Percentiles rank a stretch among this genome's conserved stretches.
Evolutionary conservation across 2,329 filamentous ascomycete species (phyloP).

Genomic region (Trichoderma lentiforme): DNA sequence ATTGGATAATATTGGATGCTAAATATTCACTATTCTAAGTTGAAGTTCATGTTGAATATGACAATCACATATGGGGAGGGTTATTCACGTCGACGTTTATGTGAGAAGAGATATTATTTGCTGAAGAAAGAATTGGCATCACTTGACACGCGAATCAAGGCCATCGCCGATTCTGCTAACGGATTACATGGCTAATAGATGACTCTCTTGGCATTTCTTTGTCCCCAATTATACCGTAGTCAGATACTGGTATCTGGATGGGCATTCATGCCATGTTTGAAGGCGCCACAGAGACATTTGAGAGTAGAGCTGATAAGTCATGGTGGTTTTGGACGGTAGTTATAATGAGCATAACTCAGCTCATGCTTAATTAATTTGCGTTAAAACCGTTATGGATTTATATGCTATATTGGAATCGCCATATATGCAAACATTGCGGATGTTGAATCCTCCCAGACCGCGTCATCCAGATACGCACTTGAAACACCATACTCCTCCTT

Average conservation of each 20-base stretch:
- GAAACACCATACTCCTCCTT: neutral
- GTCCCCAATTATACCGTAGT: too few species aligned
- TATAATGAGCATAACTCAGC: neutral
- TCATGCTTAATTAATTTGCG: neutral
- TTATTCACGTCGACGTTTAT: too few species aligned
- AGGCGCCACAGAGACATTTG: too few species aligned
- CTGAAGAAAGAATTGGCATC: too few species aligned
- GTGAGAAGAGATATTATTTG: too few species aligned
- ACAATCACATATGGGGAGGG: neutral
- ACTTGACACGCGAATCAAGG: too few species aligned
- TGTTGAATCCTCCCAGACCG: neutral
- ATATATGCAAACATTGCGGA: neutral
- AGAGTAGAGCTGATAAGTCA: too few species aligned
- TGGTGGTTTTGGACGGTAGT: neutral
- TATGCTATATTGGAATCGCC: neutral
- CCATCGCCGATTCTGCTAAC: too few species aligned
- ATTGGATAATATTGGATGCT: neutral
- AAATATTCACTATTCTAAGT: neutral
- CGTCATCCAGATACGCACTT: neutral
- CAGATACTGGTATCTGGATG: too few species aligned
- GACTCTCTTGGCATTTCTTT: too few species aligned
- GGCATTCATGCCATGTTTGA: too few species aligned
- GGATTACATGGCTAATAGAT: too few species aligned
- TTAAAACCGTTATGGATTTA: neutral
- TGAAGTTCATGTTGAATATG: neutral